Base-by-base conservation (phyloP, 75 land plant species). In the Azolla pinnata region DNA sequence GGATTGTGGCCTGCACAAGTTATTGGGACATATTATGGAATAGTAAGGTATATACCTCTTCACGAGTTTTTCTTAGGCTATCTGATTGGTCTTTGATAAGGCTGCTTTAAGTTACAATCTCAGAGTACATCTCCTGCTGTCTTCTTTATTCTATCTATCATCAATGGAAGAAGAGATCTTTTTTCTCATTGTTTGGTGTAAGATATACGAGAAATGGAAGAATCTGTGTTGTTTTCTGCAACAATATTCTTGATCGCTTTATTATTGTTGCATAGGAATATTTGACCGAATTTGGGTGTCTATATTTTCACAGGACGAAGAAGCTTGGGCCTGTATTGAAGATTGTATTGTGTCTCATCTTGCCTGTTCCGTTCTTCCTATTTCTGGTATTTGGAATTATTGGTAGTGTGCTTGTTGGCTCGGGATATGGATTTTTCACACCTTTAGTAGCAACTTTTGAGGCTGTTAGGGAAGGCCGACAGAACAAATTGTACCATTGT, bases 1-100 rank as follows among this genome's bases (percentile, higher is more conserved):
- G 92, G 92, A 5, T 78, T 90, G 2, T 90, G 88, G 92, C 84
- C 85, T 45, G 85, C 77, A 19, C 89, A 83, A 77, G 70, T 71
- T 62, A 2, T 81, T 9, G 76, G 83, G 83, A 82, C 81, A 12
- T 81, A 67, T 67, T 81, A 73, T 58, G 71, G 83, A 28, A 58
- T 86, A n/a, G 58, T 62, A 20, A 81, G 57, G 92, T 90, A 67
- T n/a, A n/a, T n/a, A n/a, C n/a, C n/a, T n/a, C n/a, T n/a, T n/a
- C n/a, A n/a, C n/a, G n/a, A n/a, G n/a, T n/a, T n/a, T n/a, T n/a
- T n/a, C n/a, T n/a, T n/a, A n/a, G n/a, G n/a, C n/a, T n/a, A n/a
- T n/a, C n/a, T n/a, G n/a, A n/a, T n/a, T n/a, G n/a, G n/a, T n/a
- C n/a, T n/a, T n/a, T n/a, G n/a, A n/a, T n/a, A n/a, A n/a, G n/a